Base-by-base conservation (phyloP, 768 basidiomycete species). In the Mycena metata region DNA sequence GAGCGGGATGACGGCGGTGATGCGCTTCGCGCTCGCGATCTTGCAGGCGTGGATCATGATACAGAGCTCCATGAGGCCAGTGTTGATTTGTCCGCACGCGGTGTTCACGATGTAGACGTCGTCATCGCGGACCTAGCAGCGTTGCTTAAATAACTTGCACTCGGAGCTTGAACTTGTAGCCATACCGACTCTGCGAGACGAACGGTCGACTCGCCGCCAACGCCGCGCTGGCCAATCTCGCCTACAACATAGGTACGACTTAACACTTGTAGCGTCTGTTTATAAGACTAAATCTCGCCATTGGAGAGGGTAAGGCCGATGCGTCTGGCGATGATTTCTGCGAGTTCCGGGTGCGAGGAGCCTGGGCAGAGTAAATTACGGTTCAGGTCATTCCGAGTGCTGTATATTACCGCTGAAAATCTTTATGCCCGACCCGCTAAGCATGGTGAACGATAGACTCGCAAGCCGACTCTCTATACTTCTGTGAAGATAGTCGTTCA, bases 11-110 rank as follows among this genome's bases (percentile, higher is more conserved):
- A 99, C 96, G 19, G 97, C 98, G 9, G 97, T 99, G 76, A 99
- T 98, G 66, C 97, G 86, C 80, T 92, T 94, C 52, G 97, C 96
- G 72, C 95, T 96, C 21, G 97, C 97, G 75, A 98, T 98, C 83
- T 96, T 97, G 90, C 96, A 98, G 13, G 98, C 96, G 78, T 97
- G 96, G 75, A 98, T 96, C 95, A 99, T 96, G 76, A 99, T 99
- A 78, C 96, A 95, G 55, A 96, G 88, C 79, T 99, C 97, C 95
- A 99, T 99, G 69, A 99, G 88, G 43, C 96, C 87, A 33, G 95
- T 96, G 77, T 98, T 98, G 74, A 98, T 88, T 60, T 89, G 83
- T 21, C 91, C 89, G 73, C 91, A 91, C 17, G 93, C 93, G 47
- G 95, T 95, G 81, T 96, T 97, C 84, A 99, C 91, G 79, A 99